phyloP scores from a whole-genome alignment of 805 yeast genomes.

The Zygosaccharomyces kombuchaensis region DNA sequence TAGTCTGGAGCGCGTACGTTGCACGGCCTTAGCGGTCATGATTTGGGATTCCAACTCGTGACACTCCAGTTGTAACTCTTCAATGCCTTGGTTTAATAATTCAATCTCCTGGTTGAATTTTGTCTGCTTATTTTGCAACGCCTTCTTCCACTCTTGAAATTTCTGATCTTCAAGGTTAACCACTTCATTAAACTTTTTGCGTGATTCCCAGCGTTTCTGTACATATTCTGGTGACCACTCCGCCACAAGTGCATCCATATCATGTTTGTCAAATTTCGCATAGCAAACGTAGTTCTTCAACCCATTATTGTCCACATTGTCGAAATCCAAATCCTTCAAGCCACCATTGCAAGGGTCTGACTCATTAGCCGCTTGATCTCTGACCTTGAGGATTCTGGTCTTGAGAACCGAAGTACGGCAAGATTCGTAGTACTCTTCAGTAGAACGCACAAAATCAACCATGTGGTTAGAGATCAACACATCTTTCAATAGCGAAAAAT shows the following conservation, averaged over 20 bases:
- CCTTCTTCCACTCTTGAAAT: conserved; percentile 59
- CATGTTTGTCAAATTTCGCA: conserved; percentile 34
- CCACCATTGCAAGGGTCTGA: conserved; percentile 9
- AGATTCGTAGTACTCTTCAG: conserved; percentile 70
- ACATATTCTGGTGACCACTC: conserved; percentile 46
- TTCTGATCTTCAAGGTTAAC: conserved; percentile 49
- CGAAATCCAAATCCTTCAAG: conserved; percentile 21
- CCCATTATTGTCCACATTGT: conserved; percentile 30
- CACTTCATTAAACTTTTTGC: conserved; percentile 41
- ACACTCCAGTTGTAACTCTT: conserved; percentile 36
- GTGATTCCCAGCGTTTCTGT: conserved; percentile 42
- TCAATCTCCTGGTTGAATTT: conserved; percentile 53
- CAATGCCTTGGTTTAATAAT: conserved; percentile 36
- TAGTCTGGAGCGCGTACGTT: not conserved
- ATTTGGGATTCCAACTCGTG: conserved; percentile 19
- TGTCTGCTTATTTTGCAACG: conserved; percentile 52
- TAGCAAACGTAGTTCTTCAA: conserved; percentile 39
- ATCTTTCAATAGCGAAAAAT: conserved; percentile 60
- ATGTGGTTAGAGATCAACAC: conserved; percentile 64
- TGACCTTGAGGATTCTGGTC: conserved; percentile 38
- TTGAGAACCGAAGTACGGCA: conserved; percentile 58
- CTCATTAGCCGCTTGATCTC: conserved; percentile 14
- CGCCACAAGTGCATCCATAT: conserved; percentile 39
- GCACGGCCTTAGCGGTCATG: conserved; percentile 7
- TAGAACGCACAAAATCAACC: conserved; percentile 72